Conservation (phyloP, 1,139 yeast genomes). For the Geotrichum reessii region DNA sequence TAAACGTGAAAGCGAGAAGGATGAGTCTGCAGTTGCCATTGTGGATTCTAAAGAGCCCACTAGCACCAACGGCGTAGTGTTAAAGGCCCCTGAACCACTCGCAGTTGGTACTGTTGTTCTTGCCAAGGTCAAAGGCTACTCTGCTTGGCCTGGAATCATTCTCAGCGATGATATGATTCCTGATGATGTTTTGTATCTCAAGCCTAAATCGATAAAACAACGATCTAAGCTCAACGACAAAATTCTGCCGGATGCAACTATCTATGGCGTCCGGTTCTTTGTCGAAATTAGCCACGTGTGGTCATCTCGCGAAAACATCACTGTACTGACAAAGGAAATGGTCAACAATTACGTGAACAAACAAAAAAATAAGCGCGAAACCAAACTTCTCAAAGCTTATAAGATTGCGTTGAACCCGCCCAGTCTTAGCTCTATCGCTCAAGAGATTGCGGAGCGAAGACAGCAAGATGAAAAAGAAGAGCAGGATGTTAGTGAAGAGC, state of each 20-base stretch:
- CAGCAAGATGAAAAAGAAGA: slow-evolving; percentile 20
- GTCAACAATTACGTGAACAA: slow-evolving; percentile 3
- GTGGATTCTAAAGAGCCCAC: not conserved
- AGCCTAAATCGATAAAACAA: slow-evolving; percentile 26
- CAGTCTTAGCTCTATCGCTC: slow-evolving; percentile 4
- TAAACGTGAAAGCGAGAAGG: not conserved
- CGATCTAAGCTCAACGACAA: slow-evolving; percentile 15
- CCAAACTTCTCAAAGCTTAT: slow-evolving; percentile 5
- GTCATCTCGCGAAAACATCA: slow-evolving; percentile 29
- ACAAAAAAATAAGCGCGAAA: slow-evolving; percentile 1
- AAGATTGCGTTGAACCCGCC: slow-evolving; percentile 10
- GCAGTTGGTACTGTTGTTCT: slow-evolving; percentile 35
- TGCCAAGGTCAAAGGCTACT: slow-evolving; percentile 37
- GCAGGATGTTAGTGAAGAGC: slow-evolving; percentile 6
- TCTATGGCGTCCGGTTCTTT: slow-evolving; percentile 37
- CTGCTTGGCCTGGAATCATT: slow-evolving; percentile 40
- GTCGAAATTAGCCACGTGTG: slow-evolving; percentile 29
- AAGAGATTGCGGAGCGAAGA: slow-evolving; percentile 7
- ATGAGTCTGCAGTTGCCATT: not conserved
- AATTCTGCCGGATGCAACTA: slow-evolving; percentile 7
- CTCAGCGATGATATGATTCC: slow-evolving; percentile 15
- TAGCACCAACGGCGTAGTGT: not conserved
- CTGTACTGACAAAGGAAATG: slow-evolving; percentile 3
- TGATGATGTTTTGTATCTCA: slow-evolving; percentile 26
- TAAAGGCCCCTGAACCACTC: not conserved